Evolutionary conservation across 1,139 yeast species (phyloP).

Genomic region (Pichia sp.): DNA sequence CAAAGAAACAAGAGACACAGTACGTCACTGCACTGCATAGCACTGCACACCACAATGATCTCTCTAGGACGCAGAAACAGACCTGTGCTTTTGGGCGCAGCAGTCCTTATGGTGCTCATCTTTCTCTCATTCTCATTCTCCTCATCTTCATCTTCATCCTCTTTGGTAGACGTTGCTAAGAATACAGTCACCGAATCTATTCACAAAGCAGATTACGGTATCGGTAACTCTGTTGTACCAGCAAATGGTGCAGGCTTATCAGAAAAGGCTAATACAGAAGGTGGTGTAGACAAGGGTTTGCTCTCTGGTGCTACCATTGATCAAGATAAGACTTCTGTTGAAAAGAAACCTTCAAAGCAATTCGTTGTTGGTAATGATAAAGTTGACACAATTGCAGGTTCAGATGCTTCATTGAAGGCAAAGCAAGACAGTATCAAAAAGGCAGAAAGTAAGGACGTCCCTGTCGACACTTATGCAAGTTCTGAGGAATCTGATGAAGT

Average conservation of each 20-base stretch:
- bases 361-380: conserved; percentile 6
- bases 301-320: conserved; percentile 16
- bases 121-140: conserved; percentile 1
- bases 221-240: conserved; percentile 8
- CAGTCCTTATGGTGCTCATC: background rate
- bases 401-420: conserved; percentile 15
- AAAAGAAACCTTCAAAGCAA: conserved; percentile 3
- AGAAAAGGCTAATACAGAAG: conserved; percentile 1
- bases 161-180: no score
- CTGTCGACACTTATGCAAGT: conserved; percentile 4
- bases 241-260: conserved; percentile 8
- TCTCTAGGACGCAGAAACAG: conserved; percentile 4
- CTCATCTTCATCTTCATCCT: background rate
- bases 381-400: conserved; percentile 11
- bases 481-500: conserved; percentile 3
- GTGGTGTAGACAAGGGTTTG: conserved; percentile 1
- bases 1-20: no score
- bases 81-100: conserved; percentile 6
- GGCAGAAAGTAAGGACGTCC: conserved; percentile 1
- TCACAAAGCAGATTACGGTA: conserved; percentile 13
- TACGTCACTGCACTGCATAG: no score
- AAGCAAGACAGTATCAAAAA: conserved; percentile 12
- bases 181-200: background rate
- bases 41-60: conserved; percentile 1
- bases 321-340: conserved; percentile 11